phyloP scores from a whole-genome alignment of 768 basidiomycete species.

The Terana coerulea region DNA sequence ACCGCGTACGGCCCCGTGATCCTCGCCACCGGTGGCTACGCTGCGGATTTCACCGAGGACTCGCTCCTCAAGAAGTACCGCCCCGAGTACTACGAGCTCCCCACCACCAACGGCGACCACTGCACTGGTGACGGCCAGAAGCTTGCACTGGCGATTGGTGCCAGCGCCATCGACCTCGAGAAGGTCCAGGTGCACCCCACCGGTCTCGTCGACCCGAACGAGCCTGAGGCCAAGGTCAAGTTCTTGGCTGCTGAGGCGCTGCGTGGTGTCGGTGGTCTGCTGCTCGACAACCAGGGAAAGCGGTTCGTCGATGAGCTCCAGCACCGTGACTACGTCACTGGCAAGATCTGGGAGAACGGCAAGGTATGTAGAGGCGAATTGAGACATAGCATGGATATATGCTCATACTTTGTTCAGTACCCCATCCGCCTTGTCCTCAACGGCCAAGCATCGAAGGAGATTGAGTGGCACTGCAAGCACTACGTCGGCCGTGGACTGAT shows the following conservation, averaged over 20 bases:
- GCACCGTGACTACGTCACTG: constrained; percentile 92
- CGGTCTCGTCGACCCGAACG: constrained; percentile 95
- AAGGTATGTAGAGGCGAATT: constrained; percentile 47
- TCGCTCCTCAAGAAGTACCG: constrained; percentile 91
- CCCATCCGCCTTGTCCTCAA: constrained; percentile 94
- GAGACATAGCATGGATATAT: not conserved
- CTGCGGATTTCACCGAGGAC: constrained; percentile 89
- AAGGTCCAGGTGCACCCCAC: constrained; percentile 99
- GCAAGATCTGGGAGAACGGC: constrained; percentile 96
- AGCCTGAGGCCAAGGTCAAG: constrained; percentile 91
- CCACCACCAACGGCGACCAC: constrained; percentile 97
- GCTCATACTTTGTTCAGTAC: constrained; percentile 44
- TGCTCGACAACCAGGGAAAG: constrained; percentile 86
- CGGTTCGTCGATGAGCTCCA: constrained; percentile 96
- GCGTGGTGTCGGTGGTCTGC: constrained; percentile 90
- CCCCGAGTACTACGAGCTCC: constrained; percentile 88
- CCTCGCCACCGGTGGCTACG: constrained; percentile 95
- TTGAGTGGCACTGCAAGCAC: constrained; percentile 99
- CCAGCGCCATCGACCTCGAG: constrained; percentile 88
- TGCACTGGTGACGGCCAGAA: constrained; percentile 97
- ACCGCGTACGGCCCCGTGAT: constrained; percentile 87
- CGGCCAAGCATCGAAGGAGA: constrained; percentile 84
- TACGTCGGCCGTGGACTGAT: constrained; percentile 96
- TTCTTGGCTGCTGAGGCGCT: constrained; percentile 98
- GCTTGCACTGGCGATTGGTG: constrained; percentile 85